phyloP scores from a whole-genome alignment of 768 basidiomycete species.

The Tulasnella calospora region DNA sequence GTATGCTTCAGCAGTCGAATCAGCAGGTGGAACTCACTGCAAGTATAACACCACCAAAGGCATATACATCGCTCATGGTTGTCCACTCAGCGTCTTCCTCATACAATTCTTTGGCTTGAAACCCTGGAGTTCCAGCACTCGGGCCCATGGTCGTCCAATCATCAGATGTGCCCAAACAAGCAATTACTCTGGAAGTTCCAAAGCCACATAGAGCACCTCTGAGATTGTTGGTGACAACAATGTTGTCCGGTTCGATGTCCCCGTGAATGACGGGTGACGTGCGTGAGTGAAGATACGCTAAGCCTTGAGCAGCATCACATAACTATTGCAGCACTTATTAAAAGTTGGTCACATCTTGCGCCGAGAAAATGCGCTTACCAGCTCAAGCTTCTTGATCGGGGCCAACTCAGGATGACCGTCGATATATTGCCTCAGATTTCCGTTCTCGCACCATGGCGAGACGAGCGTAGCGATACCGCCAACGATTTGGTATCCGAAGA shows the following conservation, averaged over 20 bases:
- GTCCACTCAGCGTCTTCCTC: not conserved
- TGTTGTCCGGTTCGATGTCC: conserved; percentile 4
- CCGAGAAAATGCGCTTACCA: not conserved
- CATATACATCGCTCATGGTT: not conserved
- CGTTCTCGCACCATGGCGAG: not conserved
- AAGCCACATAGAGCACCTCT: not conserved
- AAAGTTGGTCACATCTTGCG: no score
- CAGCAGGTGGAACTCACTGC: not conserved
- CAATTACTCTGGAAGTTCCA: not conserved
- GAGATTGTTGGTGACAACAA: not conserved
- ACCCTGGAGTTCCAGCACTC: not conserved
- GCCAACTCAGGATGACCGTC: not conserved
- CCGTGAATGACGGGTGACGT: not conserved
- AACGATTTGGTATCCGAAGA: not conserved
- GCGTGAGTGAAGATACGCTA: conserved; percentile 1
- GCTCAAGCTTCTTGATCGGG: not conserved
- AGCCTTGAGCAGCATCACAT: not conserved
- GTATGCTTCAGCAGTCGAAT: no score
- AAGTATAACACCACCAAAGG: not conserved
- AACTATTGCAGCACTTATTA: no score
- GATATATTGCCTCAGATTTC: not conserved
- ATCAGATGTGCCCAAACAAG: not conserved
- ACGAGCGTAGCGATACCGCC: not conserved
- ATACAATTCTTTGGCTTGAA: not conserved
- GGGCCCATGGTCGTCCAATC: not conserved